Base-by-base conservation (phyloP, 2,329 filamentous ascomycete species). In the Diaporthe amygdali region DNA sequence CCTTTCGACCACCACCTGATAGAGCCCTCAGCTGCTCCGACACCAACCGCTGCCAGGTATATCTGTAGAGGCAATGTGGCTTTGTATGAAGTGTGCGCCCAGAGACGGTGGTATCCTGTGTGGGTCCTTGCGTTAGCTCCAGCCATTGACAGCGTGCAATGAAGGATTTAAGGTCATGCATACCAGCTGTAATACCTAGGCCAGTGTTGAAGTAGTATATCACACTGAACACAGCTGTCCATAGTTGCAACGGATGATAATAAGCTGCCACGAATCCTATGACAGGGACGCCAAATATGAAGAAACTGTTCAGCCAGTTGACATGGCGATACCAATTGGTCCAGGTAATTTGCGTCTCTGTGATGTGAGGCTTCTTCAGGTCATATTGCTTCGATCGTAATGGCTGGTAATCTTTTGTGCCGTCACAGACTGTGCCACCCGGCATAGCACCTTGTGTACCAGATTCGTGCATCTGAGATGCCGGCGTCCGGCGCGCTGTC, bases 271-370 rank as follows among this genome's bases (percentile, higher is more conserved):
- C 44, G 79, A 92, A 88, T 73, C 95, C 95, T 70, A 89, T 86
- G 56, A 95, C 74, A 47, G 95, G 95, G 59, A 97, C 88, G 75
- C 92, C 87, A 75, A 97, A 82, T 80, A 97, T 96, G 81, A 97
- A 89, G 73, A 87, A 88, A 73, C 93, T 91, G 82, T 97, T 97
- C 75, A 97, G 88, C 94, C 95, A 97, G 88, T 97, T 95, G 86
- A 97, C 89, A 80, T 97, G 95, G 85, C 95, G 92, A 84, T 95
- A 91, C 93, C 94, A 96, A 86, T 97, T 97, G 78, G 87, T 85
- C 82, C 87, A 88, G 72, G 94, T 97, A 76, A 97, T 92, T 69
- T 93, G 92, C 74, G 89, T 89, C 74, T 97, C 94, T 75, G 94
- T 91, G 83, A 97, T 96, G 83, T 97, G 94, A 78, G 92, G 88